Evolutionary conservation across 805 yeast genomes (phyloP), one percentile per base, ranked within the genome.

Genomic region (Wickerhamomyces pijperi): DNA sequence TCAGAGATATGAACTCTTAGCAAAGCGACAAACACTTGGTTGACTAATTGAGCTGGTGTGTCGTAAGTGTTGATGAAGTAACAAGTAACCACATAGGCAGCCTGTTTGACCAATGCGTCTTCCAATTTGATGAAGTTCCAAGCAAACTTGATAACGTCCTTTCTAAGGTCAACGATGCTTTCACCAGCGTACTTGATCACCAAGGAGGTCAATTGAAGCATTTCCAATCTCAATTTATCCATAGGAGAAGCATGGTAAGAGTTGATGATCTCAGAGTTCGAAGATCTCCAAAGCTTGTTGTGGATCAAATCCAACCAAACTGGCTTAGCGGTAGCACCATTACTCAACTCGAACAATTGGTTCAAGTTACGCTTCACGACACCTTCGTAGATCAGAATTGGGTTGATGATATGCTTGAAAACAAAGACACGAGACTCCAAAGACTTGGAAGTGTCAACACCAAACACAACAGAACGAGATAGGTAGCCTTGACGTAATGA

Each of bases 41-140:
- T 81, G 4, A 90, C 94, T 38, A 94, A 74, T 51, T 85, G 82
- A 0, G 83, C 70, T 7, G 96, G 94, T 1, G 95, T 86, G 35
- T 87, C 97, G 53, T 78, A 92, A 1, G 81, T 82, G 0, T 86
- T 73, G 43, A 92, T 87, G 58, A 90, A 92, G 54, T 77, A 76
- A 0, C 95, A 74, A 2, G 94, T 87, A 0, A 88, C 76, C 25
- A 87, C 84, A 55, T 90, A 88, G 0, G 97, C 97, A 3, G 92
- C 84, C 49, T 88, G 95, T 54, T 92, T 92, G 19, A 94, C 76
- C 37, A 87, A 73, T 38, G 78, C 72, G 54, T 92, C 99, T 45
- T 88, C 97, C 25, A 88, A 63, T 48, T 85, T 85, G 53, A 92
- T 80, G 51, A 79, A 83, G 48, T 84, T 83, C 99, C 99, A 92